A percentile compares a stretch with the other conserved stretches of the same genome.
Evolutionary conservation across 1,284 basidiomycete species (phyloP).

Genomic region (Ustilago xerochloae): DNA sequence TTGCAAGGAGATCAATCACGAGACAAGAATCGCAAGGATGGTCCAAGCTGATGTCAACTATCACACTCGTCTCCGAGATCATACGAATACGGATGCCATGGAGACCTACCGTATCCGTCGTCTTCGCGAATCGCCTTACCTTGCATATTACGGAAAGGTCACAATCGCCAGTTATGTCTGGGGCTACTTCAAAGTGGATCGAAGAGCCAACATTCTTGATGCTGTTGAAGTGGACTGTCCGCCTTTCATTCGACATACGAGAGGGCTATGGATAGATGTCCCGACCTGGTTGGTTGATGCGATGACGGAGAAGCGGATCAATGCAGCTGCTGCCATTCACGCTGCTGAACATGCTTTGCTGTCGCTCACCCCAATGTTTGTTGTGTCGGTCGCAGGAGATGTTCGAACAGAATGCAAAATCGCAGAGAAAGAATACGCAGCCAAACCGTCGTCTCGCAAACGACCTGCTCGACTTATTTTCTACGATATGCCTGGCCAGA

Average conservation of each 20-base stretch:
- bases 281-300: constrained; percentile 73
- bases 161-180: constrained; percentile 78
- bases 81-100: constrained; percentile 80
- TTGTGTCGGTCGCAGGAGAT: constrained; percentile 75
- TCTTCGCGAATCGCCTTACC: constrained; percentile 74
- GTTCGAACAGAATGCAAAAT: constrained; percentile 86
- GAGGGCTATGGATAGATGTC: constrained; percentile 87
- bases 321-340: constrained; percentile 82
- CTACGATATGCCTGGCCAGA: constrained; percentile 80
- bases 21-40: constrained; percentile 79
- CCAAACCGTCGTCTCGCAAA: constrained; percentile 75
- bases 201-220: constrained; percentile 76
- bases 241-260: constrained; percentile 80
- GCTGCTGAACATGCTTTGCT: constrained; percentile 85
- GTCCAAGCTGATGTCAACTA: constrained; percentile 82
- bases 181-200: constrained; percentile 70
- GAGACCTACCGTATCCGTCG: constrained; percentile 82
- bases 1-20: constrained; percentile 82
- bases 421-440: constrained; percentile 79
- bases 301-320: constrained; percentile 74
- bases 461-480: constrained; percentile 86
- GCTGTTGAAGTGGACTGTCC: constrained; percentile 82
- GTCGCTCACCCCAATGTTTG: constrained; percentile 76
- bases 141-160: constrained; percentile 81
- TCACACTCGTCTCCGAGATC: constrained; percentile 75